phyloP scores from a whole-genome alignment of 2,329 filamentous ascomycete genomes.

The Helminthosporium solani region DNA sequence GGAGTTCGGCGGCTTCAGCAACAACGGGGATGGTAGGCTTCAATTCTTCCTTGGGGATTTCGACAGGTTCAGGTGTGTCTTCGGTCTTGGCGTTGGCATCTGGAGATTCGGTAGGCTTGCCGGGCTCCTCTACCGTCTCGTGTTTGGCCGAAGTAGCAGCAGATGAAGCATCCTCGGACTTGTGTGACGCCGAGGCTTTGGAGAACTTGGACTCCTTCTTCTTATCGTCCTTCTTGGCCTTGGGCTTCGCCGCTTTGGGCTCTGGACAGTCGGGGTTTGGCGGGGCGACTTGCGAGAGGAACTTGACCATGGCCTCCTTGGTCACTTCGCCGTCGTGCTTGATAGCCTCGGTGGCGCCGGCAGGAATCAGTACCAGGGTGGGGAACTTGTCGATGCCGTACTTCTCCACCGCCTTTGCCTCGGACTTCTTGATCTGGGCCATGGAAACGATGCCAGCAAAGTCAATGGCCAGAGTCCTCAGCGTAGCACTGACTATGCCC shows the following conservation, averaged over 20 bases:
- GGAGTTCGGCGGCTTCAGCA: conserved; percentile 62
- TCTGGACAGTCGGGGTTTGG: conserved; percentile 77
- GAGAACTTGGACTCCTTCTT: conserved; percentile 50
- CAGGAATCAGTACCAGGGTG: conserved; percentile 75
- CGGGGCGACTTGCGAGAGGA: conserved; percentile 74
- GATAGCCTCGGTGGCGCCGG: conserved; percentile 65
- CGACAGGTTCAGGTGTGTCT: conserved; percentile 49
- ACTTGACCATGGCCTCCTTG: conserved; percentile 77
- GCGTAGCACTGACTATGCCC: conserved; percentile 77
- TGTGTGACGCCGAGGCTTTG: conserved; percentile 54
- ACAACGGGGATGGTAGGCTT: conserved; percentile 66
- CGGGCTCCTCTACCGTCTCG: conserved; percentile 51
- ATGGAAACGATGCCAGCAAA: conserved; percentile 78
- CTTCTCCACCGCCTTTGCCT: conserved; percentile 66
- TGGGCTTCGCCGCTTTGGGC: conserved; percentile 47
- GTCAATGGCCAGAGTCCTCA: conserved; percentile 86
- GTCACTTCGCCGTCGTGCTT: conserved; percentile 81
- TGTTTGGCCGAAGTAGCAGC: conserved; percentile 52
- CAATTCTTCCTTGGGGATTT: conserved; percentile 55
- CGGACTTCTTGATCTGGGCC: conserved; percentile 81
- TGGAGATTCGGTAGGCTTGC: conserved; percentile 56
- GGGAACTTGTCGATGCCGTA: conserved; percentile 81
- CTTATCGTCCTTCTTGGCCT: conserved; percentile 47
- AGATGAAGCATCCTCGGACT: conserved; percentile 50
- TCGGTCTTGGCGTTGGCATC: conserved; percentile 50